Conservation (phyloP, 257 asterid species). For the Solanum peruvianum region DNA sequence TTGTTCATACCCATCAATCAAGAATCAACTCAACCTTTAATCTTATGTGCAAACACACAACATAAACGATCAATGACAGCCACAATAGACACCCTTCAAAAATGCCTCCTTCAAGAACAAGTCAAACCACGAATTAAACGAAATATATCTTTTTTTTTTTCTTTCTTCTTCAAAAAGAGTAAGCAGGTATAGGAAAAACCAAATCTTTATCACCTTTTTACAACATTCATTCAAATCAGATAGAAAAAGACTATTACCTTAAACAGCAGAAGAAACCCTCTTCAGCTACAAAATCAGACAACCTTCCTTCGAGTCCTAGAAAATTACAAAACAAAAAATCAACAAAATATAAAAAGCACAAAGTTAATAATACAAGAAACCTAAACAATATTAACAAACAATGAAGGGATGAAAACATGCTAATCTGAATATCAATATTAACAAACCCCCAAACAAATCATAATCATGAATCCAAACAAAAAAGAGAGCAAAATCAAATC, state of each 20-base stretch:
- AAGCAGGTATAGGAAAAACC: background rate
- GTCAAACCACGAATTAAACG: background rate
- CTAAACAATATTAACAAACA: background rate
- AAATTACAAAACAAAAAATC: slow-evolving; percentile 14
- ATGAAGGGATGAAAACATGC: background rate
- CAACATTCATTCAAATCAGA: background rate
- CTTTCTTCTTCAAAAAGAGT: background rate
- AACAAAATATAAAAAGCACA: background rate
- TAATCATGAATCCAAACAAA: background rate
- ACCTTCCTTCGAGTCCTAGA: slow-evolving; percentile 12
- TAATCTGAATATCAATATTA: background rate
- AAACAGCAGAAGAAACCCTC: slow-evolving; percentile 9
- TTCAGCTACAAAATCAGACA: slow-evolving; percentile 51
- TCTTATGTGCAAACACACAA: slow-evolving; percentile 4
- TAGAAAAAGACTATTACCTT: background rate
- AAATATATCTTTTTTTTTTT: background rate
- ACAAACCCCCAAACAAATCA: slow-evolving; percentile 23
- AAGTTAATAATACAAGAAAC: background rate
- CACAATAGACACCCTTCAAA: background rate
- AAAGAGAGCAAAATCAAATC: background rate
- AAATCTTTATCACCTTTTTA: background rate
- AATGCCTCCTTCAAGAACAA: background rate
- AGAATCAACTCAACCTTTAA: slow-evolving; percentile 12
- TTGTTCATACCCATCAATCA: slow-evolving; percentile 23
- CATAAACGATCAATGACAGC: slow-evolving; percentile 2